A percentile compares a stretch with the other conserved stretches of the same genome.
phyloP scores from a whole-genome alignment of 208 protist species.

The Kentomonas sorsogonicus region DNA sequence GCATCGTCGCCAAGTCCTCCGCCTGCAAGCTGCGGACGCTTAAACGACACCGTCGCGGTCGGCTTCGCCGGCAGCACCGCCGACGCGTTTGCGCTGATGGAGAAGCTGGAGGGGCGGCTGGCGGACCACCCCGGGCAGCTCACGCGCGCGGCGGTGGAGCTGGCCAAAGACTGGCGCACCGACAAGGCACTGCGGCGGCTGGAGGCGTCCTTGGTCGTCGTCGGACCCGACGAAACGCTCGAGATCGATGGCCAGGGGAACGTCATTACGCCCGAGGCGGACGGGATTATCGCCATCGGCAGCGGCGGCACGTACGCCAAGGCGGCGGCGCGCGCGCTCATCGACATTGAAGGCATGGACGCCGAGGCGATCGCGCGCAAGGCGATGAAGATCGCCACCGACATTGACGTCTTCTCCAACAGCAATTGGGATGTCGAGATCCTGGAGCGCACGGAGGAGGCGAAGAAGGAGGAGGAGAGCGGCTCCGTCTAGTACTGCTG shows the following conservation, averaged over 20 bases:
- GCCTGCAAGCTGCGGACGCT: slow-evolving; percentile 79
- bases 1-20: slow-evolving; percentile 86
- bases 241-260: slow-evolving; percentile 94
- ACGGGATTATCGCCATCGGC: slow-evolving; percentile 93
- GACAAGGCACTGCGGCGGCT: slow-evolving; percentile 91
- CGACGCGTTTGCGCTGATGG: slow-evolving; percentile 95
- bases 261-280: slow-evolving; percentile 92
- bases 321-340: slow-evolving; percentile 90
- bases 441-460: slow-evolving; percentile 35
- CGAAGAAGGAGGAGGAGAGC: slow-evolving; percentile 18
- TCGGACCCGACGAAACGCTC: slow-evolving; percentile 83
- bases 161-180: slow-evolving; percentile 95
- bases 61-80: slow-evolving; percentile 93
- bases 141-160: slow-evolving; percentile 89
- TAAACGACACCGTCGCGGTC: slow-evolving; percentile 75
- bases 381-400: slow-evolving; percentile 94
- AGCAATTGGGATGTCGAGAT: slow-evolving; percentile 91
- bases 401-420: slow-evolving; percentile 96
- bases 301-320: slow-evolving; percentile 92
- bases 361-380: slow-evolving; percentile 89
- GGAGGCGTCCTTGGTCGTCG: slow-evolving; percentile 93
- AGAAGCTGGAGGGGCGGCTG: slow-evolving; percentile 92
- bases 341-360: slow-evolving; percentile 84
- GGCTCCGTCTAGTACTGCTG: not conserved
- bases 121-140: slow-evolving; percentile 92